Base-by-base conservation (phyloP, 768 basidiomycete species). In the Xerocomus spinulosus region DNA sequence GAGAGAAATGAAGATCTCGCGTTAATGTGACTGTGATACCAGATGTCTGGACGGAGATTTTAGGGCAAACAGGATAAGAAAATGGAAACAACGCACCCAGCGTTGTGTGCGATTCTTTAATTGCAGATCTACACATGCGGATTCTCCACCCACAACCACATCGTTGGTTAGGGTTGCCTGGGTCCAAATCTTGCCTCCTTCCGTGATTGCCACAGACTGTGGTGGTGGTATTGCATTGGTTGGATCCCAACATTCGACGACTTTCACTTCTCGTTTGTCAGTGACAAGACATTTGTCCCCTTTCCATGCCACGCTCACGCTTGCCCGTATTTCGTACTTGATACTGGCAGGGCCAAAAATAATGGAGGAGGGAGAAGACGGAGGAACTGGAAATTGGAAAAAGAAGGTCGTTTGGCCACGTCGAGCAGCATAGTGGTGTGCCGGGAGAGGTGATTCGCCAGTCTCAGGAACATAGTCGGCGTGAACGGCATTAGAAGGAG, bases 401-500 rank as follows among this genome's bases (percentile, higher is more conserved):
- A 88, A 74, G 68, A 92, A 92, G 0, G 84, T 86, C 0, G 87
- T 86, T 29, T 74, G 71, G 0, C 89, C 89, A 36, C 81, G 78
- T n/a, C 83, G 80, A 7, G 87, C 90, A 49, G 80, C 80, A 61
- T 82, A 74, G 60, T 90, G 83, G 43, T 81, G 67, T 0, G 74
- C 70, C 0, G 87, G 87, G 3, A 92, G 66, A 0, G 74, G 74
- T 1, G 79, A 75, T 49, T 82, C 79, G 1, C 77, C 83, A 14
- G 79, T 73, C 5, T 69, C 60, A 2, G 82, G 77, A 38, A 40
- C 6, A 46, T 63, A 34, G 60, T 83, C 75, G 1, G 80, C 73
- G 46, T 83, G 74, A 0, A 92, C 87, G 2, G 90, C 85, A 61
- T 92, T 92, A 10, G 89, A 91, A 8, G 87, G 87, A 0, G 89